Percentiles rank a stretch among this genome's conserved stretches.
phyloP scores from a whole-genome alignment of 1,139 yeast genomes.

The Yamadazyma siamensis region DNA sequence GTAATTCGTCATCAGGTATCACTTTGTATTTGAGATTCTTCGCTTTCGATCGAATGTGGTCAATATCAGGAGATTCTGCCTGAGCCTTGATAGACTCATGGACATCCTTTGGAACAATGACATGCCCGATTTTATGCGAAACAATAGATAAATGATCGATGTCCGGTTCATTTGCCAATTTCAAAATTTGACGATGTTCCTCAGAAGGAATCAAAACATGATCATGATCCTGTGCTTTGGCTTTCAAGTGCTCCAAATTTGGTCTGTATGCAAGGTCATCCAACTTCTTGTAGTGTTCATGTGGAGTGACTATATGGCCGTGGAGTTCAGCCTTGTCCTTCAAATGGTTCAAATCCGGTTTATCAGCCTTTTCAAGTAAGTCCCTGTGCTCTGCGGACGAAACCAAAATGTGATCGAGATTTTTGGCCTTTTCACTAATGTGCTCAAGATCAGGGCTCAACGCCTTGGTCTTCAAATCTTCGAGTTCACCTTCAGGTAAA shows the following conservation, averaged over 20 bases:
- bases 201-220: constrained; percentile 4
- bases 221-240: constrained; percentile 16
- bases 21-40: constrained; percentile 19
- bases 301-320: constrained; percentile 9
- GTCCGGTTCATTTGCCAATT: constrained; percentile 15
- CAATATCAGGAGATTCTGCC: constrained; percentile 20
- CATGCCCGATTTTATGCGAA: constrained; percentile 20
- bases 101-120: constrained; percentile 12
- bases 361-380: constrained; percentile 5
- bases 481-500: constrained; percentile 23
- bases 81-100: constrained; percentile 18
- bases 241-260: constrained; percentile 18
- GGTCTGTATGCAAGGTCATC: constrained; percentile 4
- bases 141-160: constrained; percentile 28
- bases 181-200: constrained; percentile 5
- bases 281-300: constrained; percentile 6
- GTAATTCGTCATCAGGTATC: constrained; percentile 17
- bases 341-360: constrained; percentile 16
- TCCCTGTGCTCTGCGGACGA: constrained; percentile 23
- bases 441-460: constrained; percentile 24
- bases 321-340: constrained; percentile 14
- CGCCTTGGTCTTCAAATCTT: constrained; percentile 11
- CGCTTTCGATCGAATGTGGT: constrained; percentile 21
- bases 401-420: constrained; percentile 17
- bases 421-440: constrained; percentile 17